Evolutionary conservation across 345 rosid species (phyloP).

Genomic region (Mangifera indica): DNA sequence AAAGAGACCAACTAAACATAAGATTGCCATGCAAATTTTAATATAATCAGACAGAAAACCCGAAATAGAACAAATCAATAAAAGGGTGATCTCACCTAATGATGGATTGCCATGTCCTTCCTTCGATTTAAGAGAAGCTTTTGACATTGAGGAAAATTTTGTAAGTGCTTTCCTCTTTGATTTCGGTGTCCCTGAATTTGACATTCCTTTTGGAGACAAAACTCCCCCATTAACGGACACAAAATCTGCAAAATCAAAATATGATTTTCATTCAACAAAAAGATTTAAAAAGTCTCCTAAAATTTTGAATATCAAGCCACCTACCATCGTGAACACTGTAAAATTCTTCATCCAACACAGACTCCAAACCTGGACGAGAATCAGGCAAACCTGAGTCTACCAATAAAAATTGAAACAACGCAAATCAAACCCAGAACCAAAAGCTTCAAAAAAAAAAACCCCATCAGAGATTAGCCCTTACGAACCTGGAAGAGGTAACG

Average conservation of each 20-base stretch:
- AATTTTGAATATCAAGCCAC: not conserved
- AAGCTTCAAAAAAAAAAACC: not conserved
- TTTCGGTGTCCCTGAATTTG: constrained; percentile 27
- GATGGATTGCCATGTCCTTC: constrained; percentile 45
- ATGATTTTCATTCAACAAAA: not conserved
- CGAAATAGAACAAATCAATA: not conserved
- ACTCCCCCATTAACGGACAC: constrained; percentile 1
- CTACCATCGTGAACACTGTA: constrained; percentile 58
- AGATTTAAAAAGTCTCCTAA: not conserved
- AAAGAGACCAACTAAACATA: not conserved
- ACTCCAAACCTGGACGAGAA: constrained; percentile 51
- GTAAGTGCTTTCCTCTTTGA: constrained; percentile 43
- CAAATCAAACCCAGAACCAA: not conserved
- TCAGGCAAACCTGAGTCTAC: constrained; percentile 52
- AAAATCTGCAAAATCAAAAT: constrained; percentile 33
- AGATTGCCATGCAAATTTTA: not conserved
- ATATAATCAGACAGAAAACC: not conserved
- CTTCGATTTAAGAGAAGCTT: constrained; percentile 51
- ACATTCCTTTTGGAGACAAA: no score
- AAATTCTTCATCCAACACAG: constrained; percentile 65
- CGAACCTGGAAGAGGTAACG: constrained; percentile 32
- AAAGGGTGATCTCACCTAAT: constrained; percentile 33
- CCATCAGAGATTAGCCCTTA: not conserved
- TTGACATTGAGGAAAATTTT: constrained; percentile 41
- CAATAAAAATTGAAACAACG: constrained; percentile 8